Base-by-base conservation (phyloP, 805 yeast genomes). In the Kazachstania kunashirensis region DNA sequence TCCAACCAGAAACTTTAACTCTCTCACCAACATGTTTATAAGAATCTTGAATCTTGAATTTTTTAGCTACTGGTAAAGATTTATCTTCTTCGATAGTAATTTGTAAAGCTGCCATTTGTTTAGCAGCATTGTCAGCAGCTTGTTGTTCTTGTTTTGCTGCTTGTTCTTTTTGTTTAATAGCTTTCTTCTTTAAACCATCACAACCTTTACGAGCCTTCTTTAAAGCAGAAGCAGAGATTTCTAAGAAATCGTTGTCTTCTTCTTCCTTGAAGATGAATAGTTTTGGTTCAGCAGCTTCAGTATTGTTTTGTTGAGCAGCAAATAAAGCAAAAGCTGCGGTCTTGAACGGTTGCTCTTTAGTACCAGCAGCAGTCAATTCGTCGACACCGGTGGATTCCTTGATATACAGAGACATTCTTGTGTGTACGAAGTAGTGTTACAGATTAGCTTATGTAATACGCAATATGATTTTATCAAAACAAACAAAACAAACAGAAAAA, bases 191-290 rank as follows among this genome's bases (percentile, higher is more conserved):
- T 45, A 92, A 67, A 5, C 94, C 89, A 24, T 88, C 96, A 39
- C 82, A 92, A 42, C 95, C 96, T 62, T 92, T 92, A 63, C 84
- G 84, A 50, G 97, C 96, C 66, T 89, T 92, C 67, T 92, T 92
- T 57, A 89, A 66, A 6, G 95, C 96, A 36, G 94, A 78, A 5
- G 95, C 85, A 13, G 86, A 69, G 55, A 94, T 88, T 52, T 81
- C 89, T 48, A 66, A 73, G 57, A 73, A 89, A 28, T 70, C 74
- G 21, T 49, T 49, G 11, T 54, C 59, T 41, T 57, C 62, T 41
- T 57, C 62, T 12, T 45, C 40, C 45, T 65, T 67, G 63, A 68
- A 76, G 27, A 80, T 73, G 30, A 71, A 65, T 26, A 82, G 55
- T 51, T 74, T 75, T 23, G 61, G 59, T 46, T 59, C 63, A 21